Conservation (phyloP, 2,329 filamentous ascomycete genomes). For the Aureobasidium melanogenum region DNA sequence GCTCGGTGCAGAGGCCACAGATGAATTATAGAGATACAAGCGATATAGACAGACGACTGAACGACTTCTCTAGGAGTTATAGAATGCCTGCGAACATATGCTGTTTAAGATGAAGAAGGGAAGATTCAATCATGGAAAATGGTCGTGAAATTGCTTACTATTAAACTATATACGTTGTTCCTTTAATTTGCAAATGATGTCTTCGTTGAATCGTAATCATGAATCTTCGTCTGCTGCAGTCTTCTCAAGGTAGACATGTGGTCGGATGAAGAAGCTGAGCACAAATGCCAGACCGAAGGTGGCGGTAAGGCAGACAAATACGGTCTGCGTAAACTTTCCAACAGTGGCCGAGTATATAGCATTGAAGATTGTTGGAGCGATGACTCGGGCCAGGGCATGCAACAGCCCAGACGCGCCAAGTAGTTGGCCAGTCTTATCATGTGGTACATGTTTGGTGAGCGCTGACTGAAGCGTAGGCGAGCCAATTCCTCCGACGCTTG, state of each 20-base stretch:
- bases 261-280: constrained; percentile 61
- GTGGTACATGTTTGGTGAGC: constrained; percentile 83
- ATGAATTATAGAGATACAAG: neutral
- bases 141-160: neutral
- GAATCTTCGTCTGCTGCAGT: neutral
- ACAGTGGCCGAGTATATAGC: constrained; percentile 79
- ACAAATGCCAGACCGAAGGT: constrained; percentile 60
- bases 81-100: neutral
- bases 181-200: neutral
- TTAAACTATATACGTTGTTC: neutral
- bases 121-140: neutral
- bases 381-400: constrained; percentile 69
- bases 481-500: constrained; percentile 73
- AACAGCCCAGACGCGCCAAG: constrained; percentile 80
- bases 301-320: constrained; percentile 65
- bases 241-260: constrained; percentile 54
- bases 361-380: constrained; percentile 77
- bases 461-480: constrained; percentile 76
- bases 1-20: neutral
- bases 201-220: neutral
- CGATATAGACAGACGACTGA: too few species aligned
- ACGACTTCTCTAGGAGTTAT: too few species aligned
- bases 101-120: neutral
- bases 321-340: constrained; percentile 64
- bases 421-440: constrained; percentile 74